These are phyloP conservation scores for Boletus vinaceobasis DNA, from an alignment of 768 basidiomycete species.

Conservation along the genomic window DNA sequence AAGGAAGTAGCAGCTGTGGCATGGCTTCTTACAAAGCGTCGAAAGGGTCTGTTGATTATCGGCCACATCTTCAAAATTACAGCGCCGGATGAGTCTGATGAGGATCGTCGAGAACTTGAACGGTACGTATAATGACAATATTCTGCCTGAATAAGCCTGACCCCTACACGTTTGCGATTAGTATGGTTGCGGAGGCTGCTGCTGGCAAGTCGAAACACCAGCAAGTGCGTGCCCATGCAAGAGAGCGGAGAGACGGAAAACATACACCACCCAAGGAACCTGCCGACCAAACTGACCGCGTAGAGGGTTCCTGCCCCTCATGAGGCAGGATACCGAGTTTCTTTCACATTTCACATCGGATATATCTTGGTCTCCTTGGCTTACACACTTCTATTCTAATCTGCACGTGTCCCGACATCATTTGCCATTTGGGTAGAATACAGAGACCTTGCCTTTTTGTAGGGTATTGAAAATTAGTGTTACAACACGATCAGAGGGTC, in stretches of 20 bases:
- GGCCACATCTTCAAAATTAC: constrained; percentile 89
- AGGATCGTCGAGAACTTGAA: constrained; percentile 92
- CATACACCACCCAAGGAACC: constrained; percentile 36
- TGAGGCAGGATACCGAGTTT: constrained; percentile 11
- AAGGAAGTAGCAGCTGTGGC: not conserved
- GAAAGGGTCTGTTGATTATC: constrained; percentile 78
- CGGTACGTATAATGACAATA: constrained; percentile 46
- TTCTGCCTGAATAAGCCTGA: not conserved
- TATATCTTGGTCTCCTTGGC: constrained; percentile 17
- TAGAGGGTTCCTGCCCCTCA: constrained; percentile 8
- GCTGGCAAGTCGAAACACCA: constrained; percentile 63
- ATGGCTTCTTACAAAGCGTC: not conserved
- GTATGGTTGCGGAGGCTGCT: constrained; percentile 87
- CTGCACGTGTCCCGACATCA: constrained; percentile 12
- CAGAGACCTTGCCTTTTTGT: constrained; percentile 2
- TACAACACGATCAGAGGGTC: constrained; percentile 8
- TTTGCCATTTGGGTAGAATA: constrained; percentile 16
- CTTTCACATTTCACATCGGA: constrained; percentile 14
- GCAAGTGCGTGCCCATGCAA: constrained; percentile 29
- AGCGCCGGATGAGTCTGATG: constrained; percentile 85
- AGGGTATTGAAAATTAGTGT: constrained; percentile 16
- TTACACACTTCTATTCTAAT: constrained; percentile 19
- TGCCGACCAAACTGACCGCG: constrained; percentile 24
- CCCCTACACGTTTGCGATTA: constrained; percentile 25
- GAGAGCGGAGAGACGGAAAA: constrained; percentile 34